Conservation (phyloP, 768 basidiomycete genomes). For the Omphalotus guepiniiformis region DNA sequence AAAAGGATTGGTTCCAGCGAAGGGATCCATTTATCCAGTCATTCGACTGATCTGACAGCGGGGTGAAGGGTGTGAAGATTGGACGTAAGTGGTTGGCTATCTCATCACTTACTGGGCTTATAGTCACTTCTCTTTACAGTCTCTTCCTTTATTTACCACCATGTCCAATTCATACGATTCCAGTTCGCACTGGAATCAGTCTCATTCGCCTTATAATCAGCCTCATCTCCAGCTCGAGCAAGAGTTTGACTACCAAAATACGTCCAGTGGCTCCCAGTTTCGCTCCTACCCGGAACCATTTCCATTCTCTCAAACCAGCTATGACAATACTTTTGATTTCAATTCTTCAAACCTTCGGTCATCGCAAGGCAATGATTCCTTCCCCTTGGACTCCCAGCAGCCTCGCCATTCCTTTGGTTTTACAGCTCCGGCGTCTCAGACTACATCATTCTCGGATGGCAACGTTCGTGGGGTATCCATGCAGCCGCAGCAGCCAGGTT, state of each 20-base stretch:
- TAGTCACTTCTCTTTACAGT: no score
- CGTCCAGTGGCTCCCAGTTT: constrained; percentile 9
- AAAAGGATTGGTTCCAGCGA: no score
- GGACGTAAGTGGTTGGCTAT: no score
- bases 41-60: no score
- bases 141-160: not conserved
- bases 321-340: not conserved
- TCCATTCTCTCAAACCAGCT: constrained; percentile 9
- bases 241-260: constrained; percentile 22
- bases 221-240: constrained; percentile 31
- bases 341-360: constrained; percentile 20
- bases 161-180: not conserved
- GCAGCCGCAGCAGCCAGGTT: not conserved
- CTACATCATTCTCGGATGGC: constrained; percentile 1
- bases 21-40: no score
- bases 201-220: constrained; percentile 15
- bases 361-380: not conserved
- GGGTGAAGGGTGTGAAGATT: no score
- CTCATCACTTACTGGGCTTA: no score
- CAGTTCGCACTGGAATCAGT: constrained; percentile 2
- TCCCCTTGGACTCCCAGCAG: no score
- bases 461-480: not conserved
- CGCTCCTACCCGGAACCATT: constrained; percentile 5
- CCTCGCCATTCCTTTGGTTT: not conserved
- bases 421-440: not conserved